phyloP scores from a whole-genome alignment of 306 rosid species.

The Medicago ruthenica region DNA sequence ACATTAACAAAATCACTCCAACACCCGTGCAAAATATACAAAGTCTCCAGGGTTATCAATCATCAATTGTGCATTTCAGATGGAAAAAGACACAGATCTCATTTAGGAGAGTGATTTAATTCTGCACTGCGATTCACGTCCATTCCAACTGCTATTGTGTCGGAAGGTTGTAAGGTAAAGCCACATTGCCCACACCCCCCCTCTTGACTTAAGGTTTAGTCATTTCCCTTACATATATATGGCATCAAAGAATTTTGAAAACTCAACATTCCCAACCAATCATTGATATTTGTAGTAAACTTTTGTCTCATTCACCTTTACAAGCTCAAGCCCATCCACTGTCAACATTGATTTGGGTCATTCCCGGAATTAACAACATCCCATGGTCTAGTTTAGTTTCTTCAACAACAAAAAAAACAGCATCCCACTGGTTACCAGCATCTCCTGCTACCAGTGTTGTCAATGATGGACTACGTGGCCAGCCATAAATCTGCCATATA shows the following conservation, averaged over 20 bases:
- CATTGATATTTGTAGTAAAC: not conserved
- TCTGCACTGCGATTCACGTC: not conserved
- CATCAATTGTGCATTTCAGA: conserved; percentile 4
- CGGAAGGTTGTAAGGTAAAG: not conserved
- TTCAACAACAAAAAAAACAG: too few species aligned
- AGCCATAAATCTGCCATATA: not conserved
- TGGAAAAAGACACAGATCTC: conserved; percentile 9
- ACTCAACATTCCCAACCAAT: not conserved
- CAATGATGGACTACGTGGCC: not conserved
- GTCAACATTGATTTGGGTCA: not conserved
- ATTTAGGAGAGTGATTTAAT: not conserved
- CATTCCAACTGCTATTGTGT: not conserved
- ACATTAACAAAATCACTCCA: conserved; percentile 21
- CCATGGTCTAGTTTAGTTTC: too few species aligned
- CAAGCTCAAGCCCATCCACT: not conserved
- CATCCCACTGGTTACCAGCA: not conserved
- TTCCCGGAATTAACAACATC: not conserved
- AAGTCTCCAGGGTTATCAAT: conserved; percentile 9
- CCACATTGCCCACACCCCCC: not conserved
- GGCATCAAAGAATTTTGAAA: conserved; percentile 13
- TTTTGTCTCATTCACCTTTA: not conserved
- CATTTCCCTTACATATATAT: not conserved
- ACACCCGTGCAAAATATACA: conserved; percentile 5
- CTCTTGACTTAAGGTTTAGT: not conserved
- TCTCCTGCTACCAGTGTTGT: not conserved